Evolutionary conservation across 2,329 filamentous ascomycete genomes (phyloP), one percentile per base, ranked within the genome.

Genomic region (Emmonsia crescens): DNA sequence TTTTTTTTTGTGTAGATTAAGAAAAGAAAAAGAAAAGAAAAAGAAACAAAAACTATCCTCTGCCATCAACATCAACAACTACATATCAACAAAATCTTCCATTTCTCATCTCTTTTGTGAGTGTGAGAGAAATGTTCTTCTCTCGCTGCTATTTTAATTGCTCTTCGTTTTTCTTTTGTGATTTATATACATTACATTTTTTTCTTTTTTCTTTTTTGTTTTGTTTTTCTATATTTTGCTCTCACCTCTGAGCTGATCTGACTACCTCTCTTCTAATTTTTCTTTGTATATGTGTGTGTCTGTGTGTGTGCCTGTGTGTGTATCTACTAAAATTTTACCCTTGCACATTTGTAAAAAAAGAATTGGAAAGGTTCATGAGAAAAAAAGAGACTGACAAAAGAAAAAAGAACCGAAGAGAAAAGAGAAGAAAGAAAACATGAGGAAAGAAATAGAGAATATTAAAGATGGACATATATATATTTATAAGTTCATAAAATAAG

Each of bases 11-110:
- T 55, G 52, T 55, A 55, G 52, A 55, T 55, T 55, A 36, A 38
- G 33, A 55, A 55, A 55, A 33, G 46, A 49, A 46, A n/a, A n/a
- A n/a, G n/a, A n/a, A n/a, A n/a, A 29, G 58, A 62, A 62, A 64
- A 60, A 60, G 55, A 64, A 61, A 33, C 4, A 33, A 55, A 55
- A 55, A 21, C 27, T 21, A 24, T 49, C 27, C 27, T 49, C 46
- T 49, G 21, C 14, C 46, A 44, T 44, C n/a, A 44, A 44, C 40
- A 8, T n/a, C 40, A 44, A 19, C 14, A 19, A 19, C 6, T 44
- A 44, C 42, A 44, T 44, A 21, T 44, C n/a, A 21, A 44, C 42
- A 21, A 44, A 21, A 44, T 44, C 9, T 44, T 44, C 5, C 21
- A 44, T 44, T 21, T 44, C 8, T 44, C 42, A 21, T 44, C n/a